Percentiles rank a stretch among this genome's conserved stretches.
Conservation (phyloP, 495 filamentous ascomycete species). For the Pseudoneurospora amorphoporcata region DNA sequence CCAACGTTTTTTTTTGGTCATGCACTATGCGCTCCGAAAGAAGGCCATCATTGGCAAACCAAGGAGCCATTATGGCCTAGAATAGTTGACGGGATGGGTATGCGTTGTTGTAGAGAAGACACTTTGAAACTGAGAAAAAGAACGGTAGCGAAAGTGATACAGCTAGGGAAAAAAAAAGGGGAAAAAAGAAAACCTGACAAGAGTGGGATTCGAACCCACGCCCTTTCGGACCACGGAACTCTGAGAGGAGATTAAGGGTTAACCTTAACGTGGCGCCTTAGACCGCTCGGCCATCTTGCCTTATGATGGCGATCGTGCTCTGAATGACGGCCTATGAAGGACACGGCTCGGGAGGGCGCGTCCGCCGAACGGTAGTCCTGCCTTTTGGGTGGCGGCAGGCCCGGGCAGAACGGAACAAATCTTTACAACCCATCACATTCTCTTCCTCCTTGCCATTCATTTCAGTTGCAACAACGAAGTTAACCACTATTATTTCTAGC, state of each 20-base stretch:
- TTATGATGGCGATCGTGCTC: not conserved
- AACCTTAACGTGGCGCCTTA: not conserved
- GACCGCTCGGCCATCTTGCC: not conserved
- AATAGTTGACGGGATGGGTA: not conserved
- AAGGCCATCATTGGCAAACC: not conserved
- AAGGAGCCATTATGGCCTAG: not conserved
- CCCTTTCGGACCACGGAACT: conserved; percentile 3
- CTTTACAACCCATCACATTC: too few relatives aligned
- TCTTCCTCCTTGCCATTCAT: too few relatives aligned
- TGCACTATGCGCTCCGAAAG: not conserved
- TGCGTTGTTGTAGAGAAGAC: not conserved
- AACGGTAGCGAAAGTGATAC: not conserved
- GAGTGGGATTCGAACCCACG: conserved; percentile 6
- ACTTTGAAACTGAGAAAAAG: not conserved
- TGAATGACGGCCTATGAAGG: too few relatives aligned
- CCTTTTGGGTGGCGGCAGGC: too few relatives aligned
- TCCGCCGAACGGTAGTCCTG: not conserved
- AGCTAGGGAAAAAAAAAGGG: not conserved
- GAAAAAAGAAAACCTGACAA: not conserved
- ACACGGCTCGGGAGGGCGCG: too few relatives aligned
- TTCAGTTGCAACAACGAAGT: too few relatives aligned
- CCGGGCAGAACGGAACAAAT: too few relatives aligned
- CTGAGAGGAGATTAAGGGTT: not conserved
- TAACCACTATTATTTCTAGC: too few relatives aligned
- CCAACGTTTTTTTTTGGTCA: not conserved